Percentiles rank a stretch among this genome's conserved stretches.
phyloP scores from a whole-genome alignment of 2,329 filamentous ascomycete genomes.

The Hypomyces perniciosus region DNA sequence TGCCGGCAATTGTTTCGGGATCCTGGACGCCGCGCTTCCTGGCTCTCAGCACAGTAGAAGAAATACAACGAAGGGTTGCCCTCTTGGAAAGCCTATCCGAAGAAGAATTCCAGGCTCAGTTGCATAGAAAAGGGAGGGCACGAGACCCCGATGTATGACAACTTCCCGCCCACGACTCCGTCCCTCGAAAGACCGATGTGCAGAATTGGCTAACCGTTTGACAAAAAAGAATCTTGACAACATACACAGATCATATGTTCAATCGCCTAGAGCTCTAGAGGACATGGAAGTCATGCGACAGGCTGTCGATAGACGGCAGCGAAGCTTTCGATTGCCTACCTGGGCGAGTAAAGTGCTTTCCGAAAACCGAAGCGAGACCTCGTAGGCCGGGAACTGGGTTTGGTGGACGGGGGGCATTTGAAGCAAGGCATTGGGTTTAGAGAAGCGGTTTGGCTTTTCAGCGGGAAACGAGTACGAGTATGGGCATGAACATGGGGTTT shows the following conservation, averaged over 20 bases:
- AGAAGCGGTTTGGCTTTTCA: not conserved
- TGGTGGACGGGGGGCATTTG: not conserved
- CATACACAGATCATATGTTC: conserved; percentile 19
- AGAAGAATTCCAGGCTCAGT: conserved; percentile 20
- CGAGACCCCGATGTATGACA: conserved; percentile 30
- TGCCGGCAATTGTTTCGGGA: conserved; percentile 23
- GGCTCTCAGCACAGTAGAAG: conserved; percentile 20
- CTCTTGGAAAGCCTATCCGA: conserved; percentile 21
- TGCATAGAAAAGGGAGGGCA: conserved; percentile 15
- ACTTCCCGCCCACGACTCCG: not conserved
- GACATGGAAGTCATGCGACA: conserved; percentile 30
- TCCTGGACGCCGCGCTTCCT: conserved; percentile 23
- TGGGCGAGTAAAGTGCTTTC: conserved; percentile 25
- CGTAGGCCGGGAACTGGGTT: not conserved
- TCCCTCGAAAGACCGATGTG: not conserved
- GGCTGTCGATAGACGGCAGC: conserved; percentile 24
- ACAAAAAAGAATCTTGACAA: conserved; percentile 27
- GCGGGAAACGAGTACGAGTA: not conserved
- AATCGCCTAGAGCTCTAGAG: conserved; percentile 16
- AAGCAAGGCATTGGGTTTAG: not conserved
- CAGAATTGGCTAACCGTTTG: not conserved
- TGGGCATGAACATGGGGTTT: not conserved
- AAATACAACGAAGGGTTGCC: conserved; percentile 22
- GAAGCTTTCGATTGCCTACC: conserved; percentile 21
- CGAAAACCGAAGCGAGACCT: not conserved